Percentiles rank a stretch among this genome's conserved stretches.
Evolutionary conservation across 176 grass and related monocot genomes (phyloP).

Genomic region (Metroxylon sagu): DNA sequence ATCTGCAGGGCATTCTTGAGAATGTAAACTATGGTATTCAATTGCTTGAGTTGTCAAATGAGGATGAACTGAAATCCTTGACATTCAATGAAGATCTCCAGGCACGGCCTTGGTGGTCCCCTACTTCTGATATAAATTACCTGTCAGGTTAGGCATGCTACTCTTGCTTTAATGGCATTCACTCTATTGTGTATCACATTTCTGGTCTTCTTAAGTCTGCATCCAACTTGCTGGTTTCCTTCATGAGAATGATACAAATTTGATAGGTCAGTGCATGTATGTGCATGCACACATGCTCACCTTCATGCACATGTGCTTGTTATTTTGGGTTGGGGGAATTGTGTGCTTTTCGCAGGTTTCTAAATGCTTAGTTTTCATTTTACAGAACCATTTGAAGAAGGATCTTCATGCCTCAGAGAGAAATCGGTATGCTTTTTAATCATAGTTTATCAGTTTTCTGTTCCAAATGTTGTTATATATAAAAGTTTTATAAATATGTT

Average conservation of each 20-base stretch:
- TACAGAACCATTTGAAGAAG: conserved; percentile 64
- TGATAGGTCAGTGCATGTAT: too few relatives aligned
- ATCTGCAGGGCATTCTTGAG: conserved; percentile 52
- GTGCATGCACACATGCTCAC: too few relatives aligned
- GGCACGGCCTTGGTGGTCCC: conserved; percentile 88
- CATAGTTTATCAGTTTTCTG: not conserved
- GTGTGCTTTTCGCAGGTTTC: too few relatives aligned
- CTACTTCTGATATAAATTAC: conserved; percentile 63
- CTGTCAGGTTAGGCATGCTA: conserved; percentile 50
- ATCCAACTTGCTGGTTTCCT: too few relatives aligned
- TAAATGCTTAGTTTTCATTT: conserved; percentile 7
- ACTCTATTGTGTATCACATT: not conserved
- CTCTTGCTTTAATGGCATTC: not conserved
- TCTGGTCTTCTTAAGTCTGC: too few relatives aligned
- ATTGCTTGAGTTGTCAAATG: conserved; percentile 65
- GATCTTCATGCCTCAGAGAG: conserved; percentile 38
- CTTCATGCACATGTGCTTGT: too few relatives aligned
- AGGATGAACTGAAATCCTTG: conserved; percentile 52
- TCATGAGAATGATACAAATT: too few relatives aligned
- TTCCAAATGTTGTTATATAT: too few relatives aligned
- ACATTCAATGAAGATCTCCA: conserved; percentile 87
- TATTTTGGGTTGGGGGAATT: too few relatives aligned
- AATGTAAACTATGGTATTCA: conserved; percentile 45
- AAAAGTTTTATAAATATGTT: too few relatives aligned
- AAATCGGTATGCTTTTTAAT: conserved; percentile 43